A percentile compares a stretch with the other conserved stretches of the same genome.
phyloP scores from a whole-genome alignment of 2,329 filamentous ascomycete species.

The Thermoascus crustaceus region DNA sequence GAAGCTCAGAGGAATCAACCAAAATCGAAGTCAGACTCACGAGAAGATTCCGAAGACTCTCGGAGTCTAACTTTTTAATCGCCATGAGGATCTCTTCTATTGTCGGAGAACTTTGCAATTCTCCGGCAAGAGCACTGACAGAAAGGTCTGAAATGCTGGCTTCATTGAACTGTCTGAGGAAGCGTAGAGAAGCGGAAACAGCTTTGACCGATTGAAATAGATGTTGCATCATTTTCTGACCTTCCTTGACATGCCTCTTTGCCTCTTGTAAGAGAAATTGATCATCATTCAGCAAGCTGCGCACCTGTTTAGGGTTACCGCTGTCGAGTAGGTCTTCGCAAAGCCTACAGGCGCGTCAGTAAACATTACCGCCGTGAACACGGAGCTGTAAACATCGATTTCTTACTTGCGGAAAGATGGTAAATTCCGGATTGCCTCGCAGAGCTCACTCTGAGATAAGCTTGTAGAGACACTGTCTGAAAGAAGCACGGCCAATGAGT shows the following conservation, averaged over 20 bases:
- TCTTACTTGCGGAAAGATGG: conserved; percentile 46
- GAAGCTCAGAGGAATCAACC: conserved; percentile 28
- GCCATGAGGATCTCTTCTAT: conserved; percentile 46
- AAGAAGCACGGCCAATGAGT: conserved; percentile 48
- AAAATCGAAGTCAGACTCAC: conserved; percentile 25
- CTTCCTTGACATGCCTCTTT: conserved; percentile 28
- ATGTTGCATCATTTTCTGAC: conserved; percentile 32
- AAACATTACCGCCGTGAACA: background rate
- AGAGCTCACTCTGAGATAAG: conserved; percentile 34
- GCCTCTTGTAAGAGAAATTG: conserved; percentile 38
- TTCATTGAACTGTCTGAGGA: conserved; percentile 23
- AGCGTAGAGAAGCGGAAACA: conserved; percentile 19
- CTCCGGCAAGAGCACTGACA: conserved; percentile 40
- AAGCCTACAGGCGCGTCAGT: conserved; percentile 18
- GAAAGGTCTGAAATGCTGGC: conserved; percentile 28
- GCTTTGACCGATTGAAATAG: conserved; percentile 27
- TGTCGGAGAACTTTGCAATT: conserved; percentile 43
- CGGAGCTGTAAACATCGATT: background rate
- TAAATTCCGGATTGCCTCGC: conserved; percentile 49
- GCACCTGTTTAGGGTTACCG: conserved; percentile 27
- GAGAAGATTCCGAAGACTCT: conserved; percentile 38
- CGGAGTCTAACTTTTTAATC: conserved; percentile 47
- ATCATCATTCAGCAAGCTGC: conserved; percentile 44
- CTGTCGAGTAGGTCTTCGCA: conserved; percentile 36
- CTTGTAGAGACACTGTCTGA: conserved; percentile 15